Percentiles rank a stretch among this genome's conserved stretches.
Evolutionary conservation across 768 basidiomycete species (phyloP).

Genomic region (Fomitopsis pulvina): DNA sequence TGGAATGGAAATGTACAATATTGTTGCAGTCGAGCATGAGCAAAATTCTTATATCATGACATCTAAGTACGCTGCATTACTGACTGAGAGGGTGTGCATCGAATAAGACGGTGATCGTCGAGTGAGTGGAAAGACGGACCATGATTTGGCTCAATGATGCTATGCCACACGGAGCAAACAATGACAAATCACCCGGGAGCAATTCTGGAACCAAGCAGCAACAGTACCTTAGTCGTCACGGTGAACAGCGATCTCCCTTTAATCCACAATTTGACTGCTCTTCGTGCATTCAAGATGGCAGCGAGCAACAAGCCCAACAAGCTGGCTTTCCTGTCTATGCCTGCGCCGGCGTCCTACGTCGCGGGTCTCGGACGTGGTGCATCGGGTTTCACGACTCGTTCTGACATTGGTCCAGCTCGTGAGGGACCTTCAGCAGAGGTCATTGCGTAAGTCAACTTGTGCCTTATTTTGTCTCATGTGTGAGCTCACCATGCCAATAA

Average conservation of each 20-base stretch:
- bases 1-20: no score
- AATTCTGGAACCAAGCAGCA: no score
- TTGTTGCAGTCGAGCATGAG: no score
- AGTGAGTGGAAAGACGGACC: no score
- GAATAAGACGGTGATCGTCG: no score
- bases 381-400: slow-evolving; percentile 95
- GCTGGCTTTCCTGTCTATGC: slow-evolving; percentile 84
- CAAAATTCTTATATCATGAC: no score
- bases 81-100: no score
- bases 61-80: no score
- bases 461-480: not conserved
- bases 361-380: slow-evolving; percentile 98
- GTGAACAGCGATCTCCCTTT: not conserved
- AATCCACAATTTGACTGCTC: not conserved
- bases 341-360: slow-evolving; percentile 94
- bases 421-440: slow-evolving; percentile 92
- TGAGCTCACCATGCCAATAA: slow-evolving; percentile 24
- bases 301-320: slow-evolving; percentile 61
- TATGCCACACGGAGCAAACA: not conserved
- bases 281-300: slow-evolving; percentile 27
- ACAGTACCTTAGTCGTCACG: not conserved
- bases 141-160: not conserved
- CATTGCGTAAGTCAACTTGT: slow-evolving; percentile 58
- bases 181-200: no score
- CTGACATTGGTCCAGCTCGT: slow-evolving; percentile 97